phyloP scores from a whole-genome alignment of 164 flowering plant genomes.

The Magnolia sinica region DNA sequence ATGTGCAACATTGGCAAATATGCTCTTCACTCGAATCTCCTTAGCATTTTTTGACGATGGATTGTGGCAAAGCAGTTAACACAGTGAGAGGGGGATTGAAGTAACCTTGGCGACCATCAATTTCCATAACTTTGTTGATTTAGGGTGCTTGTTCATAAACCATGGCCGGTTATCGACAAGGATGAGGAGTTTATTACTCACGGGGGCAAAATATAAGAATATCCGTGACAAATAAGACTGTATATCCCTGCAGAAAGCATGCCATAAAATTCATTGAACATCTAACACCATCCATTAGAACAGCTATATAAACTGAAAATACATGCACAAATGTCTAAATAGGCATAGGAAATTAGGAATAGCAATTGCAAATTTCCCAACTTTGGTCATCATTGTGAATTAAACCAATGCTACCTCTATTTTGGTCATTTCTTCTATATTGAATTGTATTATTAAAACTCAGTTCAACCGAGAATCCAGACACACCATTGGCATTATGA shows the following conservation, averaged over 20 bases:
- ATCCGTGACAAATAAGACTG: slow-evolving; percentile 31
- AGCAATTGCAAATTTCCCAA: no score
- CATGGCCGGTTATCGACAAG: slow-evolving; percentile 35
- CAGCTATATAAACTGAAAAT: no score
- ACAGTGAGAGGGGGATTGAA: background rate
- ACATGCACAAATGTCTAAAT: no score
- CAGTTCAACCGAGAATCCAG: no score
- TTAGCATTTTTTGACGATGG: background rate
- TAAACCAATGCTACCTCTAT: no score
- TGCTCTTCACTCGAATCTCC: background rate
- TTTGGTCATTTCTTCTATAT: no score
- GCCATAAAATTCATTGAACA: background rate
- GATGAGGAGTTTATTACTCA: slow-evolving; percentile 19
- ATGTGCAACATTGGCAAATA: background rate
- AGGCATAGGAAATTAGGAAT: no score
- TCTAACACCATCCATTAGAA: background rate
- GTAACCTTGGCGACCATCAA: slow-evolving; percentile 30
- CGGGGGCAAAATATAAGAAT: slow-evolving; percentile 24
- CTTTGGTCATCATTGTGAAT: no score
- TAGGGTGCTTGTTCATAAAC: slow-evolving; percentile 24
- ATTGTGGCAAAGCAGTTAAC: background rate
- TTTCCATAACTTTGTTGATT: slow-evolving; percentile 27
- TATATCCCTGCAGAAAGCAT: slow-evolving; percentile 23
- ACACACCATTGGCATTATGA: no score
- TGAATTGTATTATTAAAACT: no score